phyloP scores from a whole-genome alignment of 148 eudicot genomes.

The Spergularia bocconei region DNA sequence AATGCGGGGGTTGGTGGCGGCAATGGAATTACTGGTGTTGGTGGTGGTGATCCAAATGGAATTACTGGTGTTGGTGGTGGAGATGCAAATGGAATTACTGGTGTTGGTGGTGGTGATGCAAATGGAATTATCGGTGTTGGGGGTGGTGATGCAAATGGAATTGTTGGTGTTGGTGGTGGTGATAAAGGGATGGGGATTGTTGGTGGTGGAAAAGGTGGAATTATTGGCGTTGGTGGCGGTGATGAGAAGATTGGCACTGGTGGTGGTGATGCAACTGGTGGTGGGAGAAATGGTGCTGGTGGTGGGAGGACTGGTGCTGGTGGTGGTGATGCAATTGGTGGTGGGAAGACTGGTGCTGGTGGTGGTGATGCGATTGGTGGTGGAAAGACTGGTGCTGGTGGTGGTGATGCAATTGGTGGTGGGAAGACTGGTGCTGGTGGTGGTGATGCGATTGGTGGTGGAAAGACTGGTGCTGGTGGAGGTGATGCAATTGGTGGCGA shows the following conservation, averaged over 20 bases:
- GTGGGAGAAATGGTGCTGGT: conserved; percentile 13
- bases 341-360: conserved; percentile 16
- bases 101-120: neutral
- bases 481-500: neutral
- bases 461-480: neutral
- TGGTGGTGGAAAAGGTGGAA: neutral
- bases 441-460: conserved; percentile 11
- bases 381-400: conserved; percentile 13
- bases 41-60: neutral
- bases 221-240: neutral
- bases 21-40: neutral
- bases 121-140: neutral
- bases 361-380: conserved; percentile 16
- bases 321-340: conserved; percentile 14
- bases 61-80: neutral
- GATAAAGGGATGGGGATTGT: neutral
- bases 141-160: neutral
- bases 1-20: neutral
- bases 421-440: conserved; percentile 17
- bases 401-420: conserved; percentile 14
- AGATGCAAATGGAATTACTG: neutral
- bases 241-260: conserved; percentile 9
- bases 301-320: conserved; percentile 10
- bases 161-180: neutral
- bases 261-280: conserved; percentile 18